These are phyloP conservation scores for Piper betle DNA, from an alignment of 164 flowering plant genomes.

Conservation along the genomic window DNA sequence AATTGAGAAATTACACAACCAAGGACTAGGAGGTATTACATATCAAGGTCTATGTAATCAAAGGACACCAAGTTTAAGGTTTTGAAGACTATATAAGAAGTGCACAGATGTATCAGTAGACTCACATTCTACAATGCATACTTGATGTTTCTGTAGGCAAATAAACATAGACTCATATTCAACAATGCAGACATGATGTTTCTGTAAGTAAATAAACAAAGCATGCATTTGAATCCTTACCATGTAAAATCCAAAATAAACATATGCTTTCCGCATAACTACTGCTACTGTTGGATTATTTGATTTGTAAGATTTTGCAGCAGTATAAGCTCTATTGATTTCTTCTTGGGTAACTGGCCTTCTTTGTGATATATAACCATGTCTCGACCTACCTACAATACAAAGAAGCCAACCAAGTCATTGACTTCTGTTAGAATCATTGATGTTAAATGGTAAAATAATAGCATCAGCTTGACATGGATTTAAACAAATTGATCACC, in stretches of 20 bases:
- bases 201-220: too few species aligned
- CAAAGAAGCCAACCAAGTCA: not conserved
- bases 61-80: too few species aligned
- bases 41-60: too few species aligned
- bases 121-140: too few species aligned
- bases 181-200: too few species aligned
- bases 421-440: not conserved
- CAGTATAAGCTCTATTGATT: not conserved
- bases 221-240: not conserved
- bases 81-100: too few species aligned
- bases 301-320: not conserved
- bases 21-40: too few species aligned
- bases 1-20: too few species aligned
- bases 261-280: not conserved
- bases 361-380: not conserved
- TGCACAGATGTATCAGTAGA: too few species aligned
- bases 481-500: not conserved
- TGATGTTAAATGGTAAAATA: not conserved
- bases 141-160: not conserved
- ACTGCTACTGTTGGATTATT: not conserved
- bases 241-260: slow-evolving; percentile 1
- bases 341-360: slow-evolving; percentile 1
- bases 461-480: not conserved
- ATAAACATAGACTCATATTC: too few species aligned
- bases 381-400: not conserved